Evolutionary conservation across 805 yeast species (phyloP).

Genomic region (Priceomyces medius): DNA sequence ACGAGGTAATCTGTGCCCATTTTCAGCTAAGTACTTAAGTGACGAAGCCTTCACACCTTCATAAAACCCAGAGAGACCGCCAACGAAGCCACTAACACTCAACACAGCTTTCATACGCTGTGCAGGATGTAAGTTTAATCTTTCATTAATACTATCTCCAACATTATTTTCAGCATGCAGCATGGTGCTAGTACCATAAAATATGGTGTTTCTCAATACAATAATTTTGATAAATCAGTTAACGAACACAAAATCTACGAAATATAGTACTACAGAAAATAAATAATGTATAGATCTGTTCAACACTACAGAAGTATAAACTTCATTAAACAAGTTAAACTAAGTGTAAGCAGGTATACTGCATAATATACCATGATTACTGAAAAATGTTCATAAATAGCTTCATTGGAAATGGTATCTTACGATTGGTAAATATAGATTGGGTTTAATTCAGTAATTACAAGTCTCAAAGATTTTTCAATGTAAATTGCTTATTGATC

Average conservation of each 20-base stretch:
- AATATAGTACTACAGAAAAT: too few species aligned
- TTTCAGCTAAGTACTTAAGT: conserved; percentile 67
- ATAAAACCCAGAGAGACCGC: conserved; percentile 56
- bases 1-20: conserved; percentile 76
- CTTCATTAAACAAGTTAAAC: not conserved
- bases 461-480: not conserved
- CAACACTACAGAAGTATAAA: not conserved
- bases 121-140: conserved; percentile 51
- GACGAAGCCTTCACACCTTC: conserved; percentile 58
- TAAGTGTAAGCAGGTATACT: not conserved
- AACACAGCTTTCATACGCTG: conserved; percentile 46
- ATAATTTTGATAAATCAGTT: not conserved
- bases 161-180: not conserved
- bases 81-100: conserved; percentile 37
- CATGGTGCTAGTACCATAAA: not conserved
- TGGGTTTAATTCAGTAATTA: not conserved
- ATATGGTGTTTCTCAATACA: not conserved
- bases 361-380: not conserved
- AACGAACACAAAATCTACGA: not conserved
- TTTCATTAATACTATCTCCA: conserved; percentile 21
- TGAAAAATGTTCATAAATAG: not conserved
- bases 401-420: not conserved
- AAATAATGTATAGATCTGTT: too few species aligned
- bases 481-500: conserved; percentile 62
- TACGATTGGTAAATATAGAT: not conserved